Percentiles rank a stretch among this genome's conserved stretches.
Evolutionary conservation across 306 rosid species (phyloP).

Genomic region (Sicyos edulis): DNA sequence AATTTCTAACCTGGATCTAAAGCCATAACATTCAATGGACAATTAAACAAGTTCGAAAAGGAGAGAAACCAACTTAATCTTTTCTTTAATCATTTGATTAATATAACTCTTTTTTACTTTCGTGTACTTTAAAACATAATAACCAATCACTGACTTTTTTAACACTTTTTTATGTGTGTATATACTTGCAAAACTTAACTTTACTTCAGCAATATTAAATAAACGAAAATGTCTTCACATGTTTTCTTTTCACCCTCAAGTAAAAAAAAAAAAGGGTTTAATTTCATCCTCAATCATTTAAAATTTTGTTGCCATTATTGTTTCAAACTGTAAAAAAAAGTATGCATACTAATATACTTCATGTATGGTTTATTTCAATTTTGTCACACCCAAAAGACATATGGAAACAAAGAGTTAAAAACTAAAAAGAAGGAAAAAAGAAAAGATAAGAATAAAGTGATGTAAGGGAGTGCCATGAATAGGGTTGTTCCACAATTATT

Average conservation of each 20-base stretch:
- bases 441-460: background rate
- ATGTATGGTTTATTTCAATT: no score
- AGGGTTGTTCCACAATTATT: background rate
- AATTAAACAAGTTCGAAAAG: background rate
- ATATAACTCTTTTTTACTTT: background rate
- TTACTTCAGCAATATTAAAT: background rate
- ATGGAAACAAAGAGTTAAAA: background rate
- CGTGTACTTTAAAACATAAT: background rate
- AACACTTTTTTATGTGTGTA: background rate
- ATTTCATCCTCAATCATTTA: no score
- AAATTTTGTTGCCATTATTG: no score
- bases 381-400: no score
- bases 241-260: no score
- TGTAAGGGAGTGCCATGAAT: background rate
- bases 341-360: no score
- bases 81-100: slow-evolving; percentile 4
- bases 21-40: background rate
- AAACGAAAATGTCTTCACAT: background rate
- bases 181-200: background rate
- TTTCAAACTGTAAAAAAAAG: no score
- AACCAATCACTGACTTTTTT: background rate
- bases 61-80: background rate
- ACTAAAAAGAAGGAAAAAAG: background rate
- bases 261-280: no score
- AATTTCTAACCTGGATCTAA: background rate